A percentile compares a stretch with the other conserved stretches of the same genome.
Evolutionary conservation across 371 early-diverging fungal species (phyloP).

Genomic region (Blakeslea trispora): DNA sequence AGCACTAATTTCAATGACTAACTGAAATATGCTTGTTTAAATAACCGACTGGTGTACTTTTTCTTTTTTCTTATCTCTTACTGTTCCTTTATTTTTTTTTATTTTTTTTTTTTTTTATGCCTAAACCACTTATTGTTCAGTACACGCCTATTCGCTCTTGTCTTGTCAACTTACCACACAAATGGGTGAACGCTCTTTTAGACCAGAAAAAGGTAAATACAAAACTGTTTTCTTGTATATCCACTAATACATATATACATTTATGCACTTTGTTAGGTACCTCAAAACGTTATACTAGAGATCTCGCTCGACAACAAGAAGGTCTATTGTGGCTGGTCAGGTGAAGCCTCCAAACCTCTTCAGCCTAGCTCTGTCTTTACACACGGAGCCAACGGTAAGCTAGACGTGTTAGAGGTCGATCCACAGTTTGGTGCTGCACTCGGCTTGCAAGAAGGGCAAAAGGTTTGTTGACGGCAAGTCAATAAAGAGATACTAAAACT

Average conservation of each 20-base stretch:
- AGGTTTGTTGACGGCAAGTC: slow-evolving; percentile 57
- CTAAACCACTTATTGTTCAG: slow-evolving; percentile 57
- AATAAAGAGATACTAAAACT: too few relatives aligned
- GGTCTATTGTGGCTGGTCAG: slow-evolving; percentile 74
- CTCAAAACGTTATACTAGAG: slow-evolving; percentile 68
- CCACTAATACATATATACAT: neutral
- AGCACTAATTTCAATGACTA: neutral
- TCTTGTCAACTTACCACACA: slow-evolving; percentile 64
- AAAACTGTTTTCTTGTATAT: too few relatives aligned
- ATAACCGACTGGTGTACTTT: neutral
- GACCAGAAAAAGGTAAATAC: slow-evolving; percentile 63
- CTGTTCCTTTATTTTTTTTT: neutral
- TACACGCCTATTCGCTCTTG: slow-evolving; percentile 63
- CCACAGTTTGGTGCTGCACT: slow-evolving; percentile 66
- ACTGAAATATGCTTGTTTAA: neutral
- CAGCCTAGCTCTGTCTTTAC: slow-evolving; percentile 44
- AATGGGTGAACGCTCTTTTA: slow-evolving; percentile 66
- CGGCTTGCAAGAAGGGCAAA: slow-evolving; percentile 70
- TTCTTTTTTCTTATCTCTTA: too few relatives aligned
- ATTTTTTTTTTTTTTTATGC: slow-evolving; percentile 31
- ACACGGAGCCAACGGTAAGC: slow-evolving; percentile 42
- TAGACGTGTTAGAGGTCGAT: slow-evolving; percentile 74
- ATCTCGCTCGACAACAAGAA: slow-evolving; percentile 41
- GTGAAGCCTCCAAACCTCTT: slow-evolving; percentile 54
- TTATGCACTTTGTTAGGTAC: slow-evolving; percentile 33